These are phyloP conservation scores for Diaporthe sp. DNA, from an alignment of 2,329 filamentous ascomycete species.

Conservation along the genomic window DNA sequence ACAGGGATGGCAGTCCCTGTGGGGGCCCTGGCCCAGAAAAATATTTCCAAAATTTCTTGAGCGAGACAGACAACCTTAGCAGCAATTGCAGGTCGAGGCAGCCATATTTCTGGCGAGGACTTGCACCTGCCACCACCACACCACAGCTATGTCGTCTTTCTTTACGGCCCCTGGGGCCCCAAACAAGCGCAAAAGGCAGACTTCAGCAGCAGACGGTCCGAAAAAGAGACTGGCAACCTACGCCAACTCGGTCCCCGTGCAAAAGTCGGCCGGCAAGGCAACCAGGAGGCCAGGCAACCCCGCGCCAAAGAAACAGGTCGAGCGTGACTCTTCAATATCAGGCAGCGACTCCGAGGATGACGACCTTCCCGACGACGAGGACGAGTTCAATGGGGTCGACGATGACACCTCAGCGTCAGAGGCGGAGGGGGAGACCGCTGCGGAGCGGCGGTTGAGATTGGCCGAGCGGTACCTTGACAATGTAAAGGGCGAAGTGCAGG, in stretches of 20 bases:
- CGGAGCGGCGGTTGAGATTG: slow-evolving; percentile 85
- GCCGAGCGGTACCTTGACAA: slow-evolving; percentile 95
- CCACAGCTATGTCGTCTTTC: slow-evolving; percentile 85
- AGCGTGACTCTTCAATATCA: slow-evolving; percentile 84
- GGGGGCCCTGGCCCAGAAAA: slow-evolving; percentile 18
- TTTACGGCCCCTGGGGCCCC: slow-evolving; percentile 90
- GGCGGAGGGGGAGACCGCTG: slow-evolving; percentile 86
- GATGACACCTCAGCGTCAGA: slow-evolving; percentile 76
- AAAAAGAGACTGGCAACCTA: slow-evolving; percentile 69
- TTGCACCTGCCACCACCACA: slow-evolving; percentile 37
- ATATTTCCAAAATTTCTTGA: slow-evolving; percentile 34
- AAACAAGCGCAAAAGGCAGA: slow-evolving; percentile 86
- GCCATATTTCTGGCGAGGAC: slow-evolving; percentile 36
- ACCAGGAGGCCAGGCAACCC: slow-evolving; percentile 41
- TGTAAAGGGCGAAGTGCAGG: slow-evolving; percentile 79
- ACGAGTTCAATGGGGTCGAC: slow-evolving; percentile 46
- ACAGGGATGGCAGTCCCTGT: not conserved
- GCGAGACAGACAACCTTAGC: slow-evolving; percentile 24
- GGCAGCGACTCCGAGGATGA: slow-evolving; percentile 82
- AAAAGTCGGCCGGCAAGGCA: slow-evolving; percentile 47
- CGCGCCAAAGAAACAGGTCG: slow-evolving; percentile 52
- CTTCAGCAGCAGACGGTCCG: slow-evolving; percentile 60
- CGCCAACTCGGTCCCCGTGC: slow-evolving; percentile 51
- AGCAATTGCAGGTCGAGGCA: slow-evolving; percentile 37
- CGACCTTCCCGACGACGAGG: slow-evolving; percentile 47